These are phyloP conservation scores for Hibiscus trionum DNA, from an alignment of 345 rosid species.

Conservation along the genomic window DNA sequence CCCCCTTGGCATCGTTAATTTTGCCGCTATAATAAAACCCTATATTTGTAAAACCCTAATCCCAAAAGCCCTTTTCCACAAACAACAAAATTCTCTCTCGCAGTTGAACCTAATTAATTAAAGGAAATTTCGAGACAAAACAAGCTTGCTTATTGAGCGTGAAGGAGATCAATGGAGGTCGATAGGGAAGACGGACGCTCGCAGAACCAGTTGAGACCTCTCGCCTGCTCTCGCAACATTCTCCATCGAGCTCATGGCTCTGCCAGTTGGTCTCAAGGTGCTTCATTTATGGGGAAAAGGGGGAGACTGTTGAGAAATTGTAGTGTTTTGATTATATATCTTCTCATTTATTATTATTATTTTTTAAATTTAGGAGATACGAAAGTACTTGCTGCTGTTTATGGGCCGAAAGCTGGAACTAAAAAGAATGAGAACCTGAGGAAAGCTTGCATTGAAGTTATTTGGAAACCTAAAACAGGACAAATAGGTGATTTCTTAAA, in stretches of 20 bases:
- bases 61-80: not conserved
- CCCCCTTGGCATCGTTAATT: too few species aligned
- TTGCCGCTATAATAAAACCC: too few species aligned
- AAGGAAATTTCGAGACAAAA: not conserved
- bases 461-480: conserved; percentile 93
- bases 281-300: not conserved
- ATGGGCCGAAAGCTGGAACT: conserved; percentile 89
- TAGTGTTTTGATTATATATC: not conserved
- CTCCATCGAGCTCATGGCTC: conserved; percentile 95
- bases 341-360: not conserved
- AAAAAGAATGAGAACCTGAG: conserved; percentile 85
- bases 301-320: not conserved
- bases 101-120: not conserved
- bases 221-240: conserved; percentile 61
- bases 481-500: conserved; percentile 46
- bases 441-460: conserved; percentile 74
- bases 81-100: not conserved
- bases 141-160: not conserved
- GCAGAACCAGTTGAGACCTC: conserved; percentile 71
- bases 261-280: conserved; percentile 94
- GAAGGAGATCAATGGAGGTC: not conserved
- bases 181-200: conserved; percentile 10
- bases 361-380: conserved; percentile 49
- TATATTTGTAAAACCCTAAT: not conserved
- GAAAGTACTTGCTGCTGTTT: conserved; percentile 77